Conservation (phyloP, 495 filamentous ascomycete genomes). For the Daldinia concentrica region DNA sequence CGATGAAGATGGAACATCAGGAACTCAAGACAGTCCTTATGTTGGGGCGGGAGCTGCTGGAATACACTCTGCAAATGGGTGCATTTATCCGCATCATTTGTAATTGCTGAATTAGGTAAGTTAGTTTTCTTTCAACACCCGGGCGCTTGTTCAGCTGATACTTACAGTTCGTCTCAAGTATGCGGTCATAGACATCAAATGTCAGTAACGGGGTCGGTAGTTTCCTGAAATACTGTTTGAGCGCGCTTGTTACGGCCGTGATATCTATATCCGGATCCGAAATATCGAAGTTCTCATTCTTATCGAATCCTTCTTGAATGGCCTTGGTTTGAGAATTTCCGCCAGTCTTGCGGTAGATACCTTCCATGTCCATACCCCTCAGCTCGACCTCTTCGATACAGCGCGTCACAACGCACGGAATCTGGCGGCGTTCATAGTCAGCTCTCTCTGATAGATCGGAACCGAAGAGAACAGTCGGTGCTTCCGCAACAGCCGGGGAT, state of each 20-base stretch:
- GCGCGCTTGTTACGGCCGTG: slow-evolving; percentile 90
- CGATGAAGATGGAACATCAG: slow-evolving; percentile 92
- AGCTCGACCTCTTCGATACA: slow-evolving; percentile 98
- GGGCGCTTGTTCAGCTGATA: background rate
- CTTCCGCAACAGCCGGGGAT: slow-evolving; percentile 62
- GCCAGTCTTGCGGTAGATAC: slow-evolving; percentile 97
- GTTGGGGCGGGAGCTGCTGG: slow-evolving; percentile 78
- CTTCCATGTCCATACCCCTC: slow-evolving; percentile 96
- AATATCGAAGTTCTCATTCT: slow-evolving; percentile 83
- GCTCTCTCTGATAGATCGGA: slow-evolving; percentile 87
- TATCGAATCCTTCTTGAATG: slow-evolving; percentile 91
- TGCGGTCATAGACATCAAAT: slow-evolving; percentile 87
- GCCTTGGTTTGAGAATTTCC: slow-evolving; percentile 85
- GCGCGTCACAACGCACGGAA: slow-evolving; percentile 88
- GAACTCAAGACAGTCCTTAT: slow-evolving; percentile 90
- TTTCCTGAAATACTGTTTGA: slow-evolving; percentile 98
- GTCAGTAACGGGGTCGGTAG: slow-evolving; percentile 91
- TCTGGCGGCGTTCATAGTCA: slow-evolving; percentile 87
- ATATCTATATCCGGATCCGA: slow-evolving; percentile 94
- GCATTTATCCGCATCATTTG: slow-evolving; percentile 68
- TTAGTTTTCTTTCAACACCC: slow-evolving; percentile 31
- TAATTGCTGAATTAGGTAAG: slow-evolving; percentile 54
- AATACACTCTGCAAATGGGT: slow-evolving; percentile 74
- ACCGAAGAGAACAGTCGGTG: slow-evolving; percentile 78
- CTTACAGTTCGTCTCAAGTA: slow-evolving; percentile 81